Evolutionary conservation across 1,284 basidiomycete species (phyloP), one percentile per base, ranked within the genome.

Genomic region (Trametes pubescens): DNA sequence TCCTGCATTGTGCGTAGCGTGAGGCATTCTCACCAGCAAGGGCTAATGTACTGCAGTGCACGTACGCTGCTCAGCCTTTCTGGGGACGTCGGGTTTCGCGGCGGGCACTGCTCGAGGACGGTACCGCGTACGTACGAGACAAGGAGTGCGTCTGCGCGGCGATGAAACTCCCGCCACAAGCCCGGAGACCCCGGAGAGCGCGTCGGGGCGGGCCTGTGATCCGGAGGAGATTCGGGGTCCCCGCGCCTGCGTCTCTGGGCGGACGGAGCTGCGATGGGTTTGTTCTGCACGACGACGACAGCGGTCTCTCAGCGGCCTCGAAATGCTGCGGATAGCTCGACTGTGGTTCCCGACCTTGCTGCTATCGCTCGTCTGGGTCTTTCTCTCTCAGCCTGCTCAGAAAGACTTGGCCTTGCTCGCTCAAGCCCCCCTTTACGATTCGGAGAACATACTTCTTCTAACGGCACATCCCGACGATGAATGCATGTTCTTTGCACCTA

Each of bases 391-490:
- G 3, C 60, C 66, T 16, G 54, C 64, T 7, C 49, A 59, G 21
- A 22, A 54, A 16, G 44, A 67, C 43, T 51, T 64, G 21, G 51
- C 49, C 1, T 1, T 47, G 18, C 38, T 72, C 26, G 38, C 65
- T 16, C 9, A 38, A 14, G 22, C 34, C 22, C 10, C 58, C 4
- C 14, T 47, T 8, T 44, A 35, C 26, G 40, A 56, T 14, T 59
- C 64, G 16, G 61, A 73, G 52, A 77, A 78, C 22, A 65, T 91
- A 47, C 81, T 96, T 29, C 73, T 96, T 2, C 77, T 96, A 49
- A 95, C 93, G 0, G 93, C 94, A 11, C 94, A 96, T 72, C 94
- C 94, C 2, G 95, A 97, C 74, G 95, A 97, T 74, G 95, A 97
- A 79, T 89, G 88, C 73, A 87, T 96, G 83, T 98, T 98, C 82